phyloP scores from a whole-genome alignment of 1,284 basidiomycete genomes.

The Ganoderma lingzhi region DNA sequence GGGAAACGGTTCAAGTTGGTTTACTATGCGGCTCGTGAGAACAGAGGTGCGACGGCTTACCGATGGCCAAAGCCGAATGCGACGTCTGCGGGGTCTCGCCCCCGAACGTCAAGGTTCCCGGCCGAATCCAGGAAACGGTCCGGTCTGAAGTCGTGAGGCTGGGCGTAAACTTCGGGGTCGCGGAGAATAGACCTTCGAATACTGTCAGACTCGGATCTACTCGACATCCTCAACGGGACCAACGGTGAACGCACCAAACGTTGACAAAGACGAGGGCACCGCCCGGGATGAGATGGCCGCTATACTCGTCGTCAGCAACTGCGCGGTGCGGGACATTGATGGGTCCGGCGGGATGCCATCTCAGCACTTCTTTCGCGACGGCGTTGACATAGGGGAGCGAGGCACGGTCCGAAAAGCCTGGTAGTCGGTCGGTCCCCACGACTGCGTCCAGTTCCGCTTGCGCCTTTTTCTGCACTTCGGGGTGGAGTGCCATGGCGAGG shows the following conservation, averaged over 20 bases:
- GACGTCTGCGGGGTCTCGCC: conserved; percentile 8
- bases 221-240: too few species aligned
- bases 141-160: conserved; percentile 28
- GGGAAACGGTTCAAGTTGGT: too few species aligned
- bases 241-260: too few species aligned
- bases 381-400: too few species aligned
- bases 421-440: conserved; percentile 40
- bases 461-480: conserved; percentile 41
- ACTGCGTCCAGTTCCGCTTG: conserved; percentile 44
- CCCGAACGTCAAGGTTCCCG: background rate
- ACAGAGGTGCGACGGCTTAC: conserved; percentile 9
- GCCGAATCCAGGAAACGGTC: conserved; percentile 16
- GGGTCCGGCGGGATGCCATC: too few species aligned
- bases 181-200: conserved; percentile 30
- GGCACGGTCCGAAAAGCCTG: conserved; percentile 39
- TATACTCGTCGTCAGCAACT: conserved; percentile 26
- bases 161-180: conserved; percentile 27
- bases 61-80: background rate
- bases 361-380: too few species aligned
- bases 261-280: conserved; percentile 16
- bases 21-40: background rate
- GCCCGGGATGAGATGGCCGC: conserved; percentile 21
- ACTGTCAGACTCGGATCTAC: too few species aligned
- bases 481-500: conserved; percentile 42
- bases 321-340: conserved; percentile 22